A percentile compares a stretch with the other conserved stretches of the same genome.
phyloP scores from a whole-genome alignment of 257 asterid genomes.

The Nicotiana noctiflora region DNA sequence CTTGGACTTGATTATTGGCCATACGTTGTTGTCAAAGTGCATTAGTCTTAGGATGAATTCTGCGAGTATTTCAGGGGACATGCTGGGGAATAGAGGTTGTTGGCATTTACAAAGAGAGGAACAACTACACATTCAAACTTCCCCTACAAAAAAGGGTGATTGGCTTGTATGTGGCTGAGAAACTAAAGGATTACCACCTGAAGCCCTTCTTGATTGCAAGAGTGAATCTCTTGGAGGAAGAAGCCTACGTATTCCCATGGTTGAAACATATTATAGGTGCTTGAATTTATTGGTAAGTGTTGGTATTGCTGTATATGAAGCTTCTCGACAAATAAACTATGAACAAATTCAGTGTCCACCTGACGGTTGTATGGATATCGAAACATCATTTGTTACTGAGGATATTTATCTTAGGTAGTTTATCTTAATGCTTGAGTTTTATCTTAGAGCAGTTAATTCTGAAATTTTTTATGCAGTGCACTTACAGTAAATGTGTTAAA shows the following conservation, averaged over 20 bases:
- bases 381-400: constrained; percentile 47
- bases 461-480: no score
- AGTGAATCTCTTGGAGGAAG: constrained; percentile 15
- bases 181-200: constrained; percentile 77
- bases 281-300: constrained; percentile 87
- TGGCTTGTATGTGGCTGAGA: constrained; percentile 97
- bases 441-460: no score
- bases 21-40: constrained; percentile 73
- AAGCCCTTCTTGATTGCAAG: constrained; percentile 70
- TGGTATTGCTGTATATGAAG: constrained; percentile 87
- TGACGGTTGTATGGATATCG: constrained; percentile 33
- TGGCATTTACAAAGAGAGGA: constrained; percentile 92
- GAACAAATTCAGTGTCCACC: constrained; percentile 54
- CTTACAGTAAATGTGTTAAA: no score
- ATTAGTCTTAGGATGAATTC: constrained; percentile 79
- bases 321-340: constrained; percentile 79
- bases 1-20: no score
- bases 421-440: no score
- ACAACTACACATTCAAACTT: constrained; percentile 72
- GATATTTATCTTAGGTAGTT: constrained; percentile 40
- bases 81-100: constrained; percentile 85
- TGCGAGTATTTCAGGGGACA: constrained; percentile 67
- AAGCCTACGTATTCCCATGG: no score
- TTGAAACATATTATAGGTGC: constrained; percentile 90
- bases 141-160: constrained; percentile 67